Base-by-base conservation (phyloP, 306 rosid species). In the Clitoria ternatea region DNA sequence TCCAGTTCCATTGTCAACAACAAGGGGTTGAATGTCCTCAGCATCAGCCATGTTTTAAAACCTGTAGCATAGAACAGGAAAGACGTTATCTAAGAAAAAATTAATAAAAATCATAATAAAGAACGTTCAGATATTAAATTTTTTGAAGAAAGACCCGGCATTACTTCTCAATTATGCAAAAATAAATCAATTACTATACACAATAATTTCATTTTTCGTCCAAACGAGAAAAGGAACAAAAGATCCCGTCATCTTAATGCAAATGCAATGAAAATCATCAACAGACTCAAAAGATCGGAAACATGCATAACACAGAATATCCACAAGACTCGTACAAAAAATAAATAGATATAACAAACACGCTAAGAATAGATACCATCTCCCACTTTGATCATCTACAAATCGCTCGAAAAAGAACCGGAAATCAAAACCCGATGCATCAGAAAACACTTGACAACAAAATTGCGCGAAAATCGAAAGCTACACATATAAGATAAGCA, bases 1-100 rank as follows among this genome's bases (percentile, higher is more conserved):
- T 79, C 89, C 89, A 65, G 89, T 85, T 76, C 89, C 89, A 79
- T 85, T 85, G 82, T 85, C 89, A 79, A 79, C 84, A 66, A 85
- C 89, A 72, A 85, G 86, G 30, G 89, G 89, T 76, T 85, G 89
- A 82, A 85, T 82, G 62, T 85, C 89, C 79, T 85, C 89, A 0
- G 77, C 87, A 17, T 85, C 89, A 13, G 89, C 84, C 86, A 85
- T 85, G 59, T 79, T 82, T 33, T 60, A 64, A 24, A 70, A 68
- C 35, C 84, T 76, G 66, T 15, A 53, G 39, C 56, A 33, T 8
- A 57, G 0, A 15, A 32, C 43, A 24, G 45, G 27, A 20, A 14
- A 15, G 1, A 42, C 1, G 36, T 30, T 7, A 36, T 40, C 36
- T 12, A 45, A 4, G 18, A 6, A 12, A 19, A 8, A 1, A 40